phyloP scores from a whole-genome alignment of 2,329 filamentous ascomycete species.

The Dactylellina sp. region DNA sequence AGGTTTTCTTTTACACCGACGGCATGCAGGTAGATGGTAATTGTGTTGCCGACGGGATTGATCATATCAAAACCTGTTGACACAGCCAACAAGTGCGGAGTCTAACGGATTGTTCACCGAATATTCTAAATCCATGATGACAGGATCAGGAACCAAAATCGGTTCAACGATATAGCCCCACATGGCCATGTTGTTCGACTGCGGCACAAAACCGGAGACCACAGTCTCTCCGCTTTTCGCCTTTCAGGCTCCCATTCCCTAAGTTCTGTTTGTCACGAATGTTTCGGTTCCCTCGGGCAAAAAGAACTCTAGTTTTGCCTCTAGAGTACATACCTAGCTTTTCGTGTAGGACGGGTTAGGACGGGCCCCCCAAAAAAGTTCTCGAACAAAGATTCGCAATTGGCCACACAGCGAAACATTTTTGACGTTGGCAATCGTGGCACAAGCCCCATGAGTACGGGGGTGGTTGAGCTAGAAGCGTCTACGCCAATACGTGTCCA shows the following conservation, averaged over 20 bases:
- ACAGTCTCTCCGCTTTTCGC: conserved; percentile 43
- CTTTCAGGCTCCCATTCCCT: conserved; percentile 37
- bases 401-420: conserved; percentile 37
- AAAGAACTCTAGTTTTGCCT: conserved; percentile 16
- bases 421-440: conserved; percentile 40
- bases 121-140: too few species aligned
- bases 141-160: neutral
- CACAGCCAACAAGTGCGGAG: too few species aligned
- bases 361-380: too few species aligned
- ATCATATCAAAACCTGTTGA: too few species aligned
- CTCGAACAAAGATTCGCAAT: conserved; percentile 43
- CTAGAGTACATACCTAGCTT: neutral
- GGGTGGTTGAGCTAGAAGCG: conserved; percentile 34
- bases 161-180: neutral
- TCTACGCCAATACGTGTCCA: conserved; percentile 51
- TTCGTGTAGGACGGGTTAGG: too few species aligned
- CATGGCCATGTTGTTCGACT: conserved; percentile 4
- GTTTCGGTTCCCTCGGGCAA: conserved; percentile 31
- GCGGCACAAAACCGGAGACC: conserved; percentile 16
- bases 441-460: conserved; percentile 18
- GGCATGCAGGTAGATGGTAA: too few species aligned
- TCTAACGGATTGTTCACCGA: too few species aligned
- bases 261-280: conserved; percentile 20
- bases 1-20: too few species aligned
- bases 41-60: too few species aligned